Evolutionary conservation across 75 land plant species (phyloP).

Genomic region (Pinus taeda): DNA sequence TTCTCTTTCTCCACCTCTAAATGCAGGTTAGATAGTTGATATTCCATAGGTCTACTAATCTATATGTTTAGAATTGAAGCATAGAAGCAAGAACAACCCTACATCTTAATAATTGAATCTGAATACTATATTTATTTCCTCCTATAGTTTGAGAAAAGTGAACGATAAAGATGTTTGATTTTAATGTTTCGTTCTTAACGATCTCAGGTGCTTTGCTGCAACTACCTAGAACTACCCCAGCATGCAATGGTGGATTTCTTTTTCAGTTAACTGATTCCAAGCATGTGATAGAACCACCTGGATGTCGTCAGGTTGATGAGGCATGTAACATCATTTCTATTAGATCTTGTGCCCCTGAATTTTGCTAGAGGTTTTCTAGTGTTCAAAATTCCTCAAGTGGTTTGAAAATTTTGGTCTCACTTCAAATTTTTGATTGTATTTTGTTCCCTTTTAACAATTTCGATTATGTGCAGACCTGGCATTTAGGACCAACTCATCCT

Average conservation of each 20-base stretch:
- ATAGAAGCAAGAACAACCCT: too few relatives aligned
- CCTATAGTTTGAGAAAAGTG: background rate
- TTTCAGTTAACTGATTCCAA: conserved; percentile 75
- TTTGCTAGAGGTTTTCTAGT: conserved; percentile 16
- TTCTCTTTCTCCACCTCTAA: conserved; percentile 47
- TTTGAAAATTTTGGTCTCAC: too few relatives aligned
- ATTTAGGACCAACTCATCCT: conserved; percentile 34
- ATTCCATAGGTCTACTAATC: background rate
- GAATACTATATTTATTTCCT: background rate
- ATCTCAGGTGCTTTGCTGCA: conserved; percentile 58
- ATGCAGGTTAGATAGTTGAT: conserved; percentile 23
- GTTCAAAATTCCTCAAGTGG: too few relatives aligned
- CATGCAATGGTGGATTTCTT: conserved; percentile 44
- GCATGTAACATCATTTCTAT: conserved; percentile 13
- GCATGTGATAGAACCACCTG: too few relatives aligned
- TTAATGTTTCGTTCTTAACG: background rate
- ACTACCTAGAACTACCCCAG: conserved; percentile 52
- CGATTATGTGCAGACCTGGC: conserved; percentile 26
- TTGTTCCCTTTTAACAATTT: too few relatives aligned
- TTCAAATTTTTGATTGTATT: too few relatives aligned
- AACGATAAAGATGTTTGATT: background rate
- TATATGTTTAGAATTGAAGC: too few relatives aligned
- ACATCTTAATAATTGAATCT: background rate
- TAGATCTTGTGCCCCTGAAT: too few relatives aligned
- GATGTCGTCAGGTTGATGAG: conserved; percentile 73